Evolutionary conservation across 257 asterid genomes (phyloP).

Genomic region (Oldenlandia corymbosa): DNA sequence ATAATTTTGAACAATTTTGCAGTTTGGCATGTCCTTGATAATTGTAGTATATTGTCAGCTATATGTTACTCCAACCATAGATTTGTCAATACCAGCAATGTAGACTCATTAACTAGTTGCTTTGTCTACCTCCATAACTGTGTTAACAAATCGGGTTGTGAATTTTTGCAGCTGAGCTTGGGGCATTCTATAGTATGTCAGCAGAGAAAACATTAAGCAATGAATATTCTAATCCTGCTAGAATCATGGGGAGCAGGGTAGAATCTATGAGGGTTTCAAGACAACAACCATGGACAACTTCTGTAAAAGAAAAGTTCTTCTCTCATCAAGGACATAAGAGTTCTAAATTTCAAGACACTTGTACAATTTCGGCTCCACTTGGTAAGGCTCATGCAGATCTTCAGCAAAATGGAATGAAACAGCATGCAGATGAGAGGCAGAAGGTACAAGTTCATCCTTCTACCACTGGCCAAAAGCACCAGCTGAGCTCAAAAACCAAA

Average conservation of each 20-base stretch:
- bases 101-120: not conserved
- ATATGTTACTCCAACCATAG: not conserved
- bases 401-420: constrained; percentile 24
- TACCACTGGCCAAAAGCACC: constrained; percentile 27
- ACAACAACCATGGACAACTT: constrained; percentile 17
- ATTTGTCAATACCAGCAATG: not conserved
- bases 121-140: not conserved
- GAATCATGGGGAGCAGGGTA: constrained; percentile 29
- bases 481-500: constrained; percentile 17
- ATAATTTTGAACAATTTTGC: too few relatives aligned
- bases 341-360: constrained; percentile 26
- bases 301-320: constrained; percentile 28
- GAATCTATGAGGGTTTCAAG: constrained; percentile 30
- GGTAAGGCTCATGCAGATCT: constrained; percentile 35
- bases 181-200: constrained; percentile 25
- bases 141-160: not conserved
- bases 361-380: constrained; percentile 30
- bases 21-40: too few relatives aligned
- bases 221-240: constrained; percentile 25
- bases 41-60: not conserved
- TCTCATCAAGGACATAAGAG: constrained; percentile 21
- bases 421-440: constrained; percentile 23
- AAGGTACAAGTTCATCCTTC: constrained; percentile 29
- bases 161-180: constrained; percentile 14
- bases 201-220: constrained; percentile 27